phyloP scores from a whole-genome alignment of 2,329 filamentous ascomycete genomes.

The Colletotrichum lupini region DNA sequence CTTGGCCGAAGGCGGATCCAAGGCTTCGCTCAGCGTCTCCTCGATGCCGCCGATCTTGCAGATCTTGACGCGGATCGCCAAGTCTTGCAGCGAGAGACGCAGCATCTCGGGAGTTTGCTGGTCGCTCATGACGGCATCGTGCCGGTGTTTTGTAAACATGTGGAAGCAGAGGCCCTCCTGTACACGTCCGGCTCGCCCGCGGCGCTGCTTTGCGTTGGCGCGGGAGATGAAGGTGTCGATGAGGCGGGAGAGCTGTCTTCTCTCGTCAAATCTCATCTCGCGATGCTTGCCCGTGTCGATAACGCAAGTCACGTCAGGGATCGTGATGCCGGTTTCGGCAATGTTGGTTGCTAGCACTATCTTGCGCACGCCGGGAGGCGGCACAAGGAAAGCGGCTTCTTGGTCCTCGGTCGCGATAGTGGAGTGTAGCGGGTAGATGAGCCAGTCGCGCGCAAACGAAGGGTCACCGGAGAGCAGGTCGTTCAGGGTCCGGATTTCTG shows the following conservation, averaged over 20 bases:
- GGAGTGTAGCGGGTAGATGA: conserved; percentile 90
- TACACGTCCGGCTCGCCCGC: conserved; percentile 93
- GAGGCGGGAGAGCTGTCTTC: conserved; percentile 87
- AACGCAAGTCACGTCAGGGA: conserved; percentile 96
- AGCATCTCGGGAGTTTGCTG: conserved; percentile 98
- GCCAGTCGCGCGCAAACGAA: conserved; percentile 81
- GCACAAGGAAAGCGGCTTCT: conserved; percentile 89
- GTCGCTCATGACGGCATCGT: conserved; percentile 86
- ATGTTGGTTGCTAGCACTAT: conserved; percentile 98
- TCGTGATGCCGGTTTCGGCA: conserved; percentile 97
- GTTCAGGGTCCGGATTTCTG: conserved; percentile 89
- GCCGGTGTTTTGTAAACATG: conserved; percentile 89
- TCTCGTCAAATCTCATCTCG: conserved; percentile 97
- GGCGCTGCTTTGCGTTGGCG: conserved; percentile 94
- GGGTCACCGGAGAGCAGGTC: conserved; percentile 84
- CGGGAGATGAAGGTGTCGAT: conserved; percentile 96
- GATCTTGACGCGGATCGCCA: conserved; percentile 96
- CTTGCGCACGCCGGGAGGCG: conserved; percentile 85
- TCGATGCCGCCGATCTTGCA: conserved; percentile 96
- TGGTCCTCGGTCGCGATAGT: conserved; percentile 97
- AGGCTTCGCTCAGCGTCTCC: conserved; percentile 84
- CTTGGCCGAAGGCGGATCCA: conserved; percentile 90
- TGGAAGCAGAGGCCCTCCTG: conserved; percentile 97
- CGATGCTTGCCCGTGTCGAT: conserved; percentile 97
- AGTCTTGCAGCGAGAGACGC: conserved; percentile 89